Evolutionary conservation across 805 yeast species (phyloP), one percentile per base, ranked within the genome.

Genomic region (Candida arabinofermentans): DNA sequence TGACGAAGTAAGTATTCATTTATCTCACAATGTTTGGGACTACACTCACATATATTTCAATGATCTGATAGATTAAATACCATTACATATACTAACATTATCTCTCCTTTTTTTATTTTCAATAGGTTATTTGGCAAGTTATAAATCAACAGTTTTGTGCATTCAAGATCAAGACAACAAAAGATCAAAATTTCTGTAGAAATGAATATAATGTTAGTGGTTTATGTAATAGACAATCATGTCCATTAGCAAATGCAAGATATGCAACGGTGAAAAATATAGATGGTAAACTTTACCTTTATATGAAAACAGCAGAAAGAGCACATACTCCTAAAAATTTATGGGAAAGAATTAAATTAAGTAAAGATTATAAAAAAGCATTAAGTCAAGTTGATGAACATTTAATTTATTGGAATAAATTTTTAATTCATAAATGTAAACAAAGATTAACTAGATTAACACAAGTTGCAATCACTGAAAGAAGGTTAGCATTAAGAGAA

Each of bases 261-360:
- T 87, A 87, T 65, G 96, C 96, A 24, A 87, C 96, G 1, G 86
- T 87, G 34, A 83, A 86, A 58, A 81, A 77, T 52, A 73, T 84
- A 23, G 87, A 84, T 50, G 96, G 96, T 6, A 77, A 77, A 59
- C 66, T 88, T 36, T 87, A 86, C 56, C 67, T 87, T 27, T 93
- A 93, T 67, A 93, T 93, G 88, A 93, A 93, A 64, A 93, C 98
- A 1, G 96, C 95, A 1, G 99, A 93, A 69, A 81, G 99, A 67
- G 95, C 96, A 17, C 98, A 93, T 61, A 86, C 89, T 49, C 99
- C 99, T 12, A 79, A 86, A 34, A 84, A 85, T 55, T 70, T 87
- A 62, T 93, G 99, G 99, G 97, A 93, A 67, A 77, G 97, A 57
- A 84, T 93, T 59, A 85, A 83, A 64, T 73, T 93, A 46, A 85